Percentiles rank a stretch among this genome's conserved stretches.
Evolutionary conservation across 345 rosid species (phyloP).

Genomic region (Pseudoturritis turrita): DNA sequence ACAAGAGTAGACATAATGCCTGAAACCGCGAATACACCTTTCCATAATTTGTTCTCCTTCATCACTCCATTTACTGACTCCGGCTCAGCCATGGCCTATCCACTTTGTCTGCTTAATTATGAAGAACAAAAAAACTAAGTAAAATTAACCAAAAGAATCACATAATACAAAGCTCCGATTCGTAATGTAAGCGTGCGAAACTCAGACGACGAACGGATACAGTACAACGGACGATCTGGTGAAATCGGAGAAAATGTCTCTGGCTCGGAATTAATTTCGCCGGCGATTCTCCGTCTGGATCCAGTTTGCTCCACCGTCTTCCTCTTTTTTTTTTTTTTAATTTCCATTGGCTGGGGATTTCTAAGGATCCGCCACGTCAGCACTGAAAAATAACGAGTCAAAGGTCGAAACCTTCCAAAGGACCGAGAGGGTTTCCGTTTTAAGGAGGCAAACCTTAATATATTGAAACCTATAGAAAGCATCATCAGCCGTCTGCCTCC

Average conservation of each 20-base stretch:
- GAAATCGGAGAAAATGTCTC: background rate
- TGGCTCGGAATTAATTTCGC: too few species aligned
- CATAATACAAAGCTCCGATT: conserved; percentile 6
- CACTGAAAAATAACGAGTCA: too few species aligned
- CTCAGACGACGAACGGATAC: background rate
- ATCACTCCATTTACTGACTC: conserved; percentile 34
- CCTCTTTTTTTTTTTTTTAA: too few species aligned
- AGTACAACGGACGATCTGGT: conserved; percentile 9
- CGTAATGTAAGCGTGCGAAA: background rate
- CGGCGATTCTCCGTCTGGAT: too few species aligned
- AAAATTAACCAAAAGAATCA: background rate
- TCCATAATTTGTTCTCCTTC: conserved; percentile 59
- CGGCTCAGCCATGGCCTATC: conserved; percentile 70
- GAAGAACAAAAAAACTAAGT: background rate
- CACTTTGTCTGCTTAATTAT: conserved; percentile 12
- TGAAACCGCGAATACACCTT: conserved; percentile 66
- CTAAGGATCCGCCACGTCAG: too few species aligned
- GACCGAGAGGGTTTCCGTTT: too few species aligned
- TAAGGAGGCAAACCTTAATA: too few species aligned
- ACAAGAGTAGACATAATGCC: conserved; percentile 96
- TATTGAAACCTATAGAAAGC: too few species aligned
- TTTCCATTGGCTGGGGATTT: too few species aligned
- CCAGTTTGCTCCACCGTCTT: too few species aligned
- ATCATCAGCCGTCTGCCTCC: too few species aligned
- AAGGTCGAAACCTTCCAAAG: too few species aligned